These are phyloP conservation scores for Anisodus acutangulus DNA, from an alignment of 257 asterid genomes.

Conservation along the genomic window DNA sequence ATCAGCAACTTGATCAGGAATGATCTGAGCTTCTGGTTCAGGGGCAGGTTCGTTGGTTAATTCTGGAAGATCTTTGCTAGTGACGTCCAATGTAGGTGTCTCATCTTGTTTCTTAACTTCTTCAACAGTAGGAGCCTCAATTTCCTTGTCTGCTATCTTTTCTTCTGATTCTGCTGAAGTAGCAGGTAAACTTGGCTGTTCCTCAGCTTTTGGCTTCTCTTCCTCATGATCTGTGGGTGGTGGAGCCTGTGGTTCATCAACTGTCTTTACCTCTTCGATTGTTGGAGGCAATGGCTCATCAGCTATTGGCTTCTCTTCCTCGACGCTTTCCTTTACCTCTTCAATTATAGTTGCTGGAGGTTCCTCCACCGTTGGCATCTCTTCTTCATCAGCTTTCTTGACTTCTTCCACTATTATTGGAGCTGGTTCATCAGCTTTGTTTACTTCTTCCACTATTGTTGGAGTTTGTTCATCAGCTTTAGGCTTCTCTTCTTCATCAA, in stretches of 20 bases:
- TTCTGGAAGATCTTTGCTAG: constrained; percentile 28
- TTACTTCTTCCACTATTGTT: background rate
- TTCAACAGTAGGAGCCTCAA: constrained; percentile 40
- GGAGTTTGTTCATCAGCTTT: constrained; percentile 16
- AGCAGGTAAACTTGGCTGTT: constrained; percentile 12
- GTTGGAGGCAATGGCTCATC: constrained; percentile 27
- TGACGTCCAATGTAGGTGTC: constrained; percentile 31
- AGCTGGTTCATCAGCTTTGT: background rate
- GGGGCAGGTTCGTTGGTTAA: constrained; percentile 34
- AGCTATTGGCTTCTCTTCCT: constrained; percentile 35
- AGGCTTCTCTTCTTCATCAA: constrained; percentile 7
- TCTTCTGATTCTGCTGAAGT: constrained; percentile 36
- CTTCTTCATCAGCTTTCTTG: constrained; percentile 22
- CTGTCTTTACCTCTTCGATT: constrained; percentile 28
- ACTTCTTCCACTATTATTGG: background rate
- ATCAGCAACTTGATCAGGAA: constrained; percentile 32
- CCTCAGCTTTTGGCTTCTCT: constrained; percentile 36
- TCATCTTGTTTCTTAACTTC: constrained; percentile 44
- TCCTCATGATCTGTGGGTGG: constrained; percentile 32
- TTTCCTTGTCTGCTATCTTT: constrained; percentile 46
- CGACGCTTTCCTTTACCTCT: constrained; percentile 24
- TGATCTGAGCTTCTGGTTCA: constrained; percentile 7
- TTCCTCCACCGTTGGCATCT: constrained; percentile 16
- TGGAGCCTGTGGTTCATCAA: constrained; percentile 28
- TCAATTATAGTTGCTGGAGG: constrained; percentile 19